These are phyloP conservation scores for Teunomyces barrocoloradensis DNA, from an alignment of 805 yeast genomes.

Conservation along the genomic window DNA sequence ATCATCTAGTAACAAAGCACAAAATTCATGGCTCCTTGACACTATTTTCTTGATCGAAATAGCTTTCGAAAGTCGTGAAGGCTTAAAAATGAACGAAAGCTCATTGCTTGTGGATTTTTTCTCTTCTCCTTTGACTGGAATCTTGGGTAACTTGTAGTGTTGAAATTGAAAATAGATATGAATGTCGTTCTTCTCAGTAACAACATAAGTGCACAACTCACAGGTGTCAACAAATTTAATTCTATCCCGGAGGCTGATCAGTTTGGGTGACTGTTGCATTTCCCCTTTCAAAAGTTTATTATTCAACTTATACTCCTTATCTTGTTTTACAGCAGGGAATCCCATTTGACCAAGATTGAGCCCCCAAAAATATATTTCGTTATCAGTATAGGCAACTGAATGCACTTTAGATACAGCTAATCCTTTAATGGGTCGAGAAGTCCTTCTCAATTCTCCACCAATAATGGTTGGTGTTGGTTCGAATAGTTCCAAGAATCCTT, in stretches of 20 bases:
- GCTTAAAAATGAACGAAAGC: conserved; percentile 39
- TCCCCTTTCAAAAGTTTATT: conserved; percentile 36
- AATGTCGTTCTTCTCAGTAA: conserved; percentile 56
- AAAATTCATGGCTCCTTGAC: conserved; percentile 37
- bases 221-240: conserved; percentile 61
- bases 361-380: conserved; percentile 68
- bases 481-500: conserved; percentile 26
- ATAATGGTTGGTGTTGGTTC: conserved; percentile 39
- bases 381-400: conserved; percentile 55
- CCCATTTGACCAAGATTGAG: conserved; percentile 83
- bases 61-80: conserved; percentile 47
- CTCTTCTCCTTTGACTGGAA: conserved; percentile 33
- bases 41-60: conserved; percentile 30
- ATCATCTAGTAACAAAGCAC: conserved; percentile 52
- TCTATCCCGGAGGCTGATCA: conserved; percentile 43
- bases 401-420: conserved; percentile 67
- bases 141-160: conserved; percentile 47
- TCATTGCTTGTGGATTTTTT: conserved; percentile 45
- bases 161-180: conserved; percentile 59
- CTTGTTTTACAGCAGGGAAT: conserved; percentile 21
- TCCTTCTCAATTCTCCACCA: conserved; percentile 42
- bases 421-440: conserved; percentile 33
- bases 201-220: conserved; percentile 67
- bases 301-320: conserved; percentile 24
- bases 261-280: conserved; percentile 38